These are phyloP conservation scores for Luzula sylvatica DNA, from an alignment of 176 grass and related monocot species.

Conservation along the genomic window DNA sequence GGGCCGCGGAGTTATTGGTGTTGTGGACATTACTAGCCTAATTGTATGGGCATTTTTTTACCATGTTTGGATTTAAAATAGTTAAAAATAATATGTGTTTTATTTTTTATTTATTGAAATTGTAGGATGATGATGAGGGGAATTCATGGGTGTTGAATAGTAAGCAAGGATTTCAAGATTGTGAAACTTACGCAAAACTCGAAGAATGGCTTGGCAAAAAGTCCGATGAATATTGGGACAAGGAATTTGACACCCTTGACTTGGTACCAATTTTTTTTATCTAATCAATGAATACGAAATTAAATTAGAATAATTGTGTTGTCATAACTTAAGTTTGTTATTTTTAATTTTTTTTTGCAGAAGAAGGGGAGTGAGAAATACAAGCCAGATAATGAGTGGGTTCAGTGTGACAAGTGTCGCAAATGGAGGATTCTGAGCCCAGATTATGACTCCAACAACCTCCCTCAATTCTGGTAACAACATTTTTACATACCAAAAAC, in stretches of 20 bases:
- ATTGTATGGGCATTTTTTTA: slow-evolving; percentile 37
- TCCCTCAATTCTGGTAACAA: slow-evolving; percentile 60
- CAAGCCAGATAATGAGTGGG: slow-evolving; percentile 71
- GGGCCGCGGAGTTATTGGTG: slow-evolving; percentile 65
- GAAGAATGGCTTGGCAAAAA: slow-evolving; percentile 64
- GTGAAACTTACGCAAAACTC: slow-evolving; percentile 65
- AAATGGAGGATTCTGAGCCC: slow-evolving; percentile 71
- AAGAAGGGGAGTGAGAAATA: slow-evolving; percentile 30
- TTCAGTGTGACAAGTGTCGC: slow-evolving; percentile 68
- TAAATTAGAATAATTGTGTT: slow-evolving; percentile 8
- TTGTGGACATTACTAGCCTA: slow-evolving; percentile 61
- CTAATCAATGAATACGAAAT: slow-evolving; percentile 6
- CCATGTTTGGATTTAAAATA: not conserved
- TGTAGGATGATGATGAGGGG: slow-evolving; percentile 68
- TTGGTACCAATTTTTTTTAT: slow-evolving; percentile 43
- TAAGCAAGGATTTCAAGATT: slow-evolving; percentile 93
- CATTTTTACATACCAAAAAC: slow-evolving; percentile 9
- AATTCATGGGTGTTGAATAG: slow-evolving; percentile 71
- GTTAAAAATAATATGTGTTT: slow-evolving; percentile 4
- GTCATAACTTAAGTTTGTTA: slow-evolving; percentile 8
- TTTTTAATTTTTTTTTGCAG: slow-evolving; percentile 27
- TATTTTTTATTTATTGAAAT: slow-evolving; percentile 8
- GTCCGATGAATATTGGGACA: slow-evolving; percentile 61
- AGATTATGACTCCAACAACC: slow-evolving; percentile 31
- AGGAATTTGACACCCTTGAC: slow-evolving; percentile 49